Conservation (phyloP, 2,329 filamentous ascomycete genomes). For the Xylariaceae sp. region DNA sequence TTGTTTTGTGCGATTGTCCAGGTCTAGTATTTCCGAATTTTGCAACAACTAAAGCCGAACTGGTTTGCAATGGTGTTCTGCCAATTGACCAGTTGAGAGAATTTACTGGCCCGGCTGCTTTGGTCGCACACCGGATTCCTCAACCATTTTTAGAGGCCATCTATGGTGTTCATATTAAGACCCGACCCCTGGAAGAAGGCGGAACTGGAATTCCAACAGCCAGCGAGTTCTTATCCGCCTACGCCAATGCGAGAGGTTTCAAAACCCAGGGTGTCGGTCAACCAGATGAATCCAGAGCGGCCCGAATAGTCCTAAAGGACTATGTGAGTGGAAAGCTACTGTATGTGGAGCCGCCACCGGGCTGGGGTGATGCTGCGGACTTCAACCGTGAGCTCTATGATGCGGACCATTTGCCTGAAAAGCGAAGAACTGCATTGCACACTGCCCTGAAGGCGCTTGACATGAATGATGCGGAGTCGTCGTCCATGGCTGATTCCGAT, state of each 20-base stretch:
- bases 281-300: constrained; percentile 88
- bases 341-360: constrained; percentile 82
- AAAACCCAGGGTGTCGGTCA: constrained; percentile 82
- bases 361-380: constrained; percentile 60
- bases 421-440: constrained; percentile 63
- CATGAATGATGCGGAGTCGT: constrained; percentile 33
- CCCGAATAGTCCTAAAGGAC: constrained; percentile 86
- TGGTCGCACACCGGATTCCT: constrained; percentile 82
- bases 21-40: constrained; percentile 99
- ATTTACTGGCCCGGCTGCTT: constrained; percentile 76
- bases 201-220: constrained; percentile 82
- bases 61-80: constrained; percentile 90
- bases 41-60: constrained; percentile 89
- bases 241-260: constrained; percentile 85
- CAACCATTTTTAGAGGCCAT: constrained; percentile 83
- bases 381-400: constrained; percentile 94
- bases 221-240: constrained; percentile 77
- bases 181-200: constrained; percentile 79
- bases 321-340: constrained; percentile 95
- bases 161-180: constrained; percentile 86
- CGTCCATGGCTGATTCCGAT: constrained; percentile 39
- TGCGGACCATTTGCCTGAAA: constrained; percentile 71
- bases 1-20: constrained; percentile 94
- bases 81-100: constrained; percentile 96
- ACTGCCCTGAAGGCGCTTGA: constrained; percentile 44